Percentiles rank a stretch among this genome's conserved stretches.
Conservation (phyloP, 1,284 basidiomycete species). For the Phylloboletellus chloephorus region DNA sequence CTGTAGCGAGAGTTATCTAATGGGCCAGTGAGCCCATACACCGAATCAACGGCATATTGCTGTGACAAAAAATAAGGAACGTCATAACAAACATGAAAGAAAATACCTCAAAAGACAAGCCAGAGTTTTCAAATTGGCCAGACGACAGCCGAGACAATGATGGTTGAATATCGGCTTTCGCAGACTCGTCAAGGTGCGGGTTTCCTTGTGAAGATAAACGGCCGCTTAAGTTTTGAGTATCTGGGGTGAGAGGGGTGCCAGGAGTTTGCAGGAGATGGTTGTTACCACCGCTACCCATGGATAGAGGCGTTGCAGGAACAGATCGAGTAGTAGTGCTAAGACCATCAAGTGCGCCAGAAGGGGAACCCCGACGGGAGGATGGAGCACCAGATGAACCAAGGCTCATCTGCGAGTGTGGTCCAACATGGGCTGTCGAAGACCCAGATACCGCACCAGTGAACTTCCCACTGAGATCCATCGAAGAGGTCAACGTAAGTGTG, state of each 20-base stretch:
- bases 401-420: conserved; percentile 56
- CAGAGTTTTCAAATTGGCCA: conserved; percentile 54
- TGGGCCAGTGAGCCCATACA: conserved; percentile 50
- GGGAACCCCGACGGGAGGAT: conserved; percentile 67
- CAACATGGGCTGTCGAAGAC: conserved; percentile 56
- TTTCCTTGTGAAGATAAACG: conserved; percentile 52
- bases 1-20: conserved; percentile 54
- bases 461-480: conserved; percentile 46
- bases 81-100: not conserved
- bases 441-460: conserved; percentile 47
- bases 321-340: conserved; percentile 62
- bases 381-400: conserved; percentile 37
- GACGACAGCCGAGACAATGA: conserved; percentile 63
- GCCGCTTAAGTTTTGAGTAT: conserved; percentile 52
- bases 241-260: conserved; percentile 62
- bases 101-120: conserved; percentile 52
- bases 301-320: conserved; percentile 69
- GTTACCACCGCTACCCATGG: conserved; percentile 41
- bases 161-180: conserved; percentile 55
- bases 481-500: conserved; percentile 54
- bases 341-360: conserved; percentile 55
- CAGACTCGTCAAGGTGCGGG: conserved; percentile 45
- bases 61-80: conserved; percentile 23
- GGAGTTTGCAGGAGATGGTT: conserved; percentile 58
- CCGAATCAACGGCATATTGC: conserved; percentile 56